Evolutionary conservation across 1,284 basidiomycete genomes (phyloP).

Genomic region (Ceratobasidium sp.): DNA sequence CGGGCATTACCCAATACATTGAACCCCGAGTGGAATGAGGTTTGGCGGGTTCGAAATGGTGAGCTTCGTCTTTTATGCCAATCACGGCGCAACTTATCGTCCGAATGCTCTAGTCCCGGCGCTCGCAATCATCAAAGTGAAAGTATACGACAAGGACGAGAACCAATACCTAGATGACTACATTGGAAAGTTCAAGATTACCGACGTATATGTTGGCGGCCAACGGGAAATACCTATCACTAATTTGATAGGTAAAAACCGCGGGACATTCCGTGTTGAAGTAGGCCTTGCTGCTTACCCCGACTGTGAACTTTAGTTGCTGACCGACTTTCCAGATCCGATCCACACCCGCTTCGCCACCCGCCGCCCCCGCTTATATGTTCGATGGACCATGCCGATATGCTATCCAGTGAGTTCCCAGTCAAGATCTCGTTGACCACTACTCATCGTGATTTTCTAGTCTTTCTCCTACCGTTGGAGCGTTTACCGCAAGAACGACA

Average conservation of each 20-base stretch:
- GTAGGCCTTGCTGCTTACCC: conserved; percentile 56
- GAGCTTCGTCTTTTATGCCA: background rate
- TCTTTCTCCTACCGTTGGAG: conserved; percentile 37
- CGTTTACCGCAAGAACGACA: conserved; percentile 45
- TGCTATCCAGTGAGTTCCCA: conserved; percentile 75
- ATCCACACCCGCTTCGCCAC: conserved; percentile 56
- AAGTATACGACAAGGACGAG: conserved; percentile 75
- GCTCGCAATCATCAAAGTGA: conserved; percentile 68
- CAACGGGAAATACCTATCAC: conserved; percentile 72
- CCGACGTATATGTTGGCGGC: conserved; percentile 62
- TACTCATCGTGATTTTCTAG: background rate
- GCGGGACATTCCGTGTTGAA: conserved; percentile 76
- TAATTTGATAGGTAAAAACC: conserved; percentile 60
- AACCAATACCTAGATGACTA: conserved; percentile 69
- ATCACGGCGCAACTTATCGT: conserved; percentile 57
- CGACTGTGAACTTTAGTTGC: background rate
- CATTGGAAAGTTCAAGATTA: conserved; percentile 72
- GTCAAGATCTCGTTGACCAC: conserved; percentile 57
- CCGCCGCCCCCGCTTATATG: conserved; percentile 66
- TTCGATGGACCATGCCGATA: conserved; percentile 81
- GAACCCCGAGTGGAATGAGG: conserved; percentile 78
- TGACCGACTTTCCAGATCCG: conserved; percentile 58
- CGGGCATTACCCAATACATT: conserved; percentile 70
- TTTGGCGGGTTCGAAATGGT: conserved; percentile 61
- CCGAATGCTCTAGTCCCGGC: conserved; percentile 68